Conservation (phyloP, 1,284 basidiomycete species). For the Moniliophthora roreri region DNA sequence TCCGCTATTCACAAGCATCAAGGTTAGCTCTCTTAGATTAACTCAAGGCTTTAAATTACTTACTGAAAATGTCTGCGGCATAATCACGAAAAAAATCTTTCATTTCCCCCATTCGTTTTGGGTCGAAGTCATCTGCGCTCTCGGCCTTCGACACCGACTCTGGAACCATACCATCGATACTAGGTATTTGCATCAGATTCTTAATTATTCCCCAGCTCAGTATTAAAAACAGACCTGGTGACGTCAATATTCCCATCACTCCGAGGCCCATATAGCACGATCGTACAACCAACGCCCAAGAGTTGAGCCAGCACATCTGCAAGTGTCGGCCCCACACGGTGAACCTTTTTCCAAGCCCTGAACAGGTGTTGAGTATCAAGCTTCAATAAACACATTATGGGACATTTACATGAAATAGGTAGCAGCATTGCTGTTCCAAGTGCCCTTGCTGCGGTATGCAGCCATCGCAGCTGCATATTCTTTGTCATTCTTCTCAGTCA, state of each 20-base stretch:
- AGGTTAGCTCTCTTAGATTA: too few species aligned
- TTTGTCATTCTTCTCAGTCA: neutral
- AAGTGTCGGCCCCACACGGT: neutral
- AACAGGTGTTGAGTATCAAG: neutral
- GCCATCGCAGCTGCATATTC: neutral
- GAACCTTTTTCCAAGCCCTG: neutral
- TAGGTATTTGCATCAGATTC: too few species aligned
- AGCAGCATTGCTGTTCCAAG: neutral
- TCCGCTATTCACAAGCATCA: too few species aligned
- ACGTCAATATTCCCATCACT: neutral
- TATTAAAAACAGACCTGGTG: neutral
- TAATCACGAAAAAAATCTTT: too few species aligned
- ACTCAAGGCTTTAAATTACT: too few species aligned
- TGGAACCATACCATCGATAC: too few species aligned
- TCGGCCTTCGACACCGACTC: too few species aligned
- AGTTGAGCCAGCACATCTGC: neutral
- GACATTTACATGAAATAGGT: neutral
- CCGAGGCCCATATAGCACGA: neutral
- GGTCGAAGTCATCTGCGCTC: too few species aligned
- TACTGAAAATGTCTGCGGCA: too few species aligned
- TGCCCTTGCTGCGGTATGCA: neutral
- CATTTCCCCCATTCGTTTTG: too few species aligned
- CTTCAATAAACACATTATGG: neutral
- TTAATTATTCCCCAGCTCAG: too few species aligned
- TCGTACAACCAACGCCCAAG: neutral